These are phyloP conservation scores for Pilatotrama ljubarskyi DNA, from an alignment of 768 basidiomycete genomes.

Conservation along the genomic window DNA sequence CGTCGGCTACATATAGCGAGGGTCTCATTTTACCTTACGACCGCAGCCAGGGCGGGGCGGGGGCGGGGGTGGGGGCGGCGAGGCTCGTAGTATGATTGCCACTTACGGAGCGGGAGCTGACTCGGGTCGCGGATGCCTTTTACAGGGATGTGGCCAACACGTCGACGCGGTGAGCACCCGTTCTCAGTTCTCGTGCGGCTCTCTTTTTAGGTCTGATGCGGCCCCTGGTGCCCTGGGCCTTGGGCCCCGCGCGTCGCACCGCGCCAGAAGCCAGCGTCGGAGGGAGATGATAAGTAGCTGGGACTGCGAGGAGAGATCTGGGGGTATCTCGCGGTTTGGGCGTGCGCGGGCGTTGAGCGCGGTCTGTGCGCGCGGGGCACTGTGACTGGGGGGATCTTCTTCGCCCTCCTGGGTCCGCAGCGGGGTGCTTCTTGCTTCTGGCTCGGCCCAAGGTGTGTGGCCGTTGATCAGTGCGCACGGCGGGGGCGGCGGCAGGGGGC, in stretches of 20 bases:
- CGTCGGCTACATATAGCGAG: too few species aligned
- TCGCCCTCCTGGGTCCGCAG: background rate
- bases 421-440: slow-evolving; percentile 2
- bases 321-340: background rate
- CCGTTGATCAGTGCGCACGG: too few species aligned
- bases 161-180: slow-evolving; percentile 54
- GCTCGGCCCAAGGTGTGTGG: background rate
- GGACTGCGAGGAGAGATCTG: background rate
- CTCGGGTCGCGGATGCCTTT: slow-evolving; percentile 18
- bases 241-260: background rate
- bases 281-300: too few species aligned
- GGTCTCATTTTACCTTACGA: background rate
- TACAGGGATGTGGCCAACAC: slow-evolving; percentile 72
- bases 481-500: background rate
- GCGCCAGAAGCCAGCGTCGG: background rate
- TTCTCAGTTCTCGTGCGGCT: background rate
- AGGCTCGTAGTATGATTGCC: too few species aligned
- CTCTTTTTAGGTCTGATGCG: background rate
- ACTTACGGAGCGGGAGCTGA: slow-evolving; percentile 4
- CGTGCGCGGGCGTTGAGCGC: background rate
- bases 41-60: too few species aligned
- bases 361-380: too few species aligned
- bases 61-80: too few species aligned
- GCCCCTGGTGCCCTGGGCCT: too few species aligned
- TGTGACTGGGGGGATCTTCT: slow-evolving; percentile 2